phyloP scores from a whole-genome alignment of 2,329 filamentous ascomycete genomes.

The Cadophora luteo-olivacea region DNA sequence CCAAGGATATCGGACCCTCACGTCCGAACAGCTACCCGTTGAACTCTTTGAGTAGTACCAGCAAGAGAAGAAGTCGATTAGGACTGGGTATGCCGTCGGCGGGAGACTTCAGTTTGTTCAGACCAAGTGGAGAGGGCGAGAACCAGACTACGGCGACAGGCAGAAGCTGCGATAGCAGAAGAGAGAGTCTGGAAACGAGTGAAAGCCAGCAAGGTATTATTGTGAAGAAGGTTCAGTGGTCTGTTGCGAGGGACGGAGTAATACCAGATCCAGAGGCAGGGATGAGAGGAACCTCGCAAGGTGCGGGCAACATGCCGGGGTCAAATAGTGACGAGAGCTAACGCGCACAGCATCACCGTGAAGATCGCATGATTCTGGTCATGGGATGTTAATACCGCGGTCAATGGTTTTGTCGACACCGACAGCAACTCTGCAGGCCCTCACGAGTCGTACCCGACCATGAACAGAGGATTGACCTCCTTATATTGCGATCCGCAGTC shows the following conservation, averaged over 20 bases:
- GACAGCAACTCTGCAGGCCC: no score
- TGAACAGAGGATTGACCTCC: no score
- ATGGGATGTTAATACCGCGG: no score
- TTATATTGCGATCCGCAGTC: no score
- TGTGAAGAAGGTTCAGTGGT: slow-evolving; percentile 11
- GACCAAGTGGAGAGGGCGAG: background rate
- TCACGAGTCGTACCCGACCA: no score
- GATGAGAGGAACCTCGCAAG: background rate
- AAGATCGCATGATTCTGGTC: no score
- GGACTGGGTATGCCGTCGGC: background rate
- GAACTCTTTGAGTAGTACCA: slow-evolving; percentile 4
- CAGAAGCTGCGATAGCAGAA: background rate
- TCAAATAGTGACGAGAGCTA: no score
- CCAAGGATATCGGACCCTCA: background rate
- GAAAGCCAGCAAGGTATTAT: background rate
- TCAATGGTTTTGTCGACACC: no score
- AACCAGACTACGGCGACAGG: background rate
- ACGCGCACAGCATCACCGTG: no score
- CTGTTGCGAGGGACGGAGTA: background rate
- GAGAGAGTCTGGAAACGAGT: background rate
- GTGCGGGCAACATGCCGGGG: background rate
- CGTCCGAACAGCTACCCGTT: background rate
- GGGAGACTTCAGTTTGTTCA: background rate
- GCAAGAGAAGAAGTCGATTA: background rate
- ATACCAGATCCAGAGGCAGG: background rate